Base-by-base conservation (phyloP, 768 basidiomycete genomes). In the Lactarius trivialis region DNA sequence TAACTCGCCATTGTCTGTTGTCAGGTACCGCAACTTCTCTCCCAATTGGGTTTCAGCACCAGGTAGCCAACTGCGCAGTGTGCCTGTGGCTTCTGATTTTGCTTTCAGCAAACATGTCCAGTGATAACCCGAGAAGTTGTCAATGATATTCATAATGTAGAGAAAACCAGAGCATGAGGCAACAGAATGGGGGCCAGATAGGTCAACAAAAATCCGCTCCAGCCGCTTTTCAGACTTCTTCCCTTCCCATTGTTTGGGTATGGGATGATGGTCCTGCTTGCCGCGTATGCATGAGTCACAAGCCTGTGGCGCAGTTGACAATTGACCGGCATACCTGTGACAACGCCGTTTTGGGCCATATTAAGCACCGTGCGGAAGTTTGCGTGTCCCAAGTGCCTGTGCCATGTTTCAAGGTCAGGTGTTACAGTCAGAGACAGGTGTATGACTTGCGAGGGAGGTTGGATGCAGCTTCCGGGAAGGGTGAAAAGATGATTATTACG, bases 261-360 rank as follows among this genome's bases (percentile, higher is more conserved):
- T 17, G 0, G 49, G n/a, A 1, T n/a, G 9, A 15, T 21, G 32
- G 4, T 24, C 34, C 26, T 30, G 30, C 6, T 59, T 59, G 36
- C 48, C 58, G n/a, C 34, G 11, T 4, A 49, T 49, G 32, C 56
- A 58, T n/a, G 30, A 1, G 30, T 58, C 41, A 49, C 56, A 58
- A 9, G 30, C 17, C 4, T 26, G 43, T 3, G 45, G 56, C 1
- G 39, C 30, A 3, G 19, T 12, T 8, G 56, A 58, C 7, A 49
- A 28, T 59, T 21, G 5, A 50, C 37, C n/a, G 19, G 45, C 58
- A 59, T 59, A 59, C 58, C 58, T 55, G 32, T 7, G 1, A 7
- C 49, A 14, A 17, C 32, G 0, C 11, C 1, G 0, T 3, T 8
- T 0, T 6, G 12, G 1, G 56, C 56, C 56, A 57, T 57, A 30